Evolutionary conservation across 2,329 filamentous ascomycete species (phyloP).

Genomic region (Hypoxylon sp.): DNA sequence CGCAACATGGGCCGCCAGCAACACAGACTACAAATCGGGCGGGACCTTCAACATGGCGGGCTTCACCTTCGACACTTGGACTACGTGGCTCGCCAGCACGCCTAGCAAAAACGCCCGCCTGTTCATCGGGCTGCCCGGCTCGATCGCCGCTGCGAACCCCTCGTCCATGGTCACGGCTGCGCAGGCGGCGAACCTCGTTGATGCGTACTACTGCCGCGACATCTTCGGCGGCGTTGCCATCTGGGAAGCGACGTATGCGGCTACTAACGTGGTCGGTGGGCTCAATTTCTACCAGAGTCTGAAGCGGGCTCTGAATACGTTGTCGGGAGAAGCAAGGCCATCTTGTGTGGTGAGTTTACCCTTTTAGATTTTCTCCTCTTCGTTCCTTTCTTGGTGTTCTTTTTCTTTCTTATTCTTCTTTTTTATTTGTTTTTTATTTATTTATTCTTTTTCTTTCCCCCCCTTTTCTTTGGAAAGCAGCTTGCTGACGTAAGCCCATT

Average conservation of each 20-base stretch:
- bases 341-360: slow-evolving; percentile 35
- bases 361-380: not conserved
- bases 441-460: not conserved
- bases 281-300: slow-evolving; percentile 59
- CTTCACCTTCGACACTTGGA: slow-evolving; percentile 64
- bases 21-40: slow-evolving; percentile 51
- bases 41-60: slow-evolving; percentile 43
- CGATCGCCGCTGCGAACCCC: slow-evolving; percentile 47
- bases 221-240: slow-evolving; percentile 64
- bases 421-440: not conserved
- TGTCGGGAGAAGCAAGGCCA: slow-evolving; percentile 30
- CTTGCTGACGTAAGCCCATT: slow-evolving; percentile 33
- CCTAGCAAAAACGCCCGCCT: slow-evolving; percentile 60
- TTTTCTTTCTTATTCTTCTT: not conserved
- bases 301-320: slow-evolving; percentile 54
- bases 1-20: slow-evolving; percentile 51
- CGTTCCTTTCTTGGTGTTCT: not conserved
- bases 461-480: not conserved
- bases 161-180: slow-evolving; percentile 57
- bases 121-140: slow-evolving; percentile 61
- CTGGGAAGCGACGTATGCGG: slow-evolving; percentile 61
- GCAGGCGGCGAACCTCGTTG: slow-evolving; percentile 57
- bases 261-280: slow-evolving; percentile 52
- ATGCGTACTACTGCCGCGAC: slow-evolving; percentile 56
- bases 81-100: slow-evolving; percentile 54